Evolutionary conservation across 1,284 basidiomycete genomes (phyloP), one percentile per base, ranked within the genome.

Genomic region (Ceratobasidium sp.): DNA sequence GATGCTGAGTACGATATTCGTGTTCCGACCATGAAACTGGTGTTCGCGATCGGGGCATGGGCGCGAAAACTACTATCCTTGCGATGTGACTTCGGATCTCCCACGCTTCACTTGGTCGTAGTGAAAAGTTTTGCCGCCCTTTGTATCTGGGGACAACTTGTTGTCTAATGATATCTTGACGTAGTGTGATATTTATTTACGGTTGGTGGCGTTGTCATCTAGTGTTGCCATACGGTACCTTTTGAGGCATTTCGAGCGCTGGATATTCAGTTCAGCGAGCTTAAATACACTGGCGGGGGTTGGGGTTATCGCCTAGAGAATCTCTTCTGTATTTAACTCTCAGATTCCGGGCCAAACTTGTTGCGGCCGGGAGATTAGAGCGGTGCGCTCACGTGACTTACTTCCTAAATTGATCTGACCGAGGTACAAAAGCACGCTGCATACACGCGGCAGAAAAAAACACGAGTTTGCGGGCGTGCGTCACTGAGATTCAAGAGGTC

Each of bases 361-460:
- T 48, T 50, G 45, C 53, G 67, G 67, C 45, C 19, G 8, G 44
- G 31, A 66, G 62, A 64, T 50, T 50, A 64, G 47, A 64, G 62
- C 62, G 33, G 64, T 66, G 64, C 41, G 19, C 8, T 15, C 64
- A 66, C 64, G 64, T 72, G 69, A 47, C 29, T 19, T 27, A 36
- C 54, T 59, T 72, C 69, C 19, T 51, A 27, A 50, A n/a, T 27
- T 60, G 69, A 72, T 62, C 44, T 56, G 54, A 67, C 56, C 54
- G 50, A 54, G 27, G 41, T 71, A 17, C 22, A 72, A 72, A 60
- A 59, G 56, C 69, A 72, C 56, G 69, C 50, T 72, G 69, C 56
- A 60, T 62, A 72, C 69, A 72, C 50, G 69, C 54, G 69, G 69
- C 69, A 51, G 36, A 51, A 63, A 60, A 60, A 56, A 50, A 71